phyloP scores from a whole-genome alignment of 352 stramenopile species.

The Globisporangium parvum region DNA sequence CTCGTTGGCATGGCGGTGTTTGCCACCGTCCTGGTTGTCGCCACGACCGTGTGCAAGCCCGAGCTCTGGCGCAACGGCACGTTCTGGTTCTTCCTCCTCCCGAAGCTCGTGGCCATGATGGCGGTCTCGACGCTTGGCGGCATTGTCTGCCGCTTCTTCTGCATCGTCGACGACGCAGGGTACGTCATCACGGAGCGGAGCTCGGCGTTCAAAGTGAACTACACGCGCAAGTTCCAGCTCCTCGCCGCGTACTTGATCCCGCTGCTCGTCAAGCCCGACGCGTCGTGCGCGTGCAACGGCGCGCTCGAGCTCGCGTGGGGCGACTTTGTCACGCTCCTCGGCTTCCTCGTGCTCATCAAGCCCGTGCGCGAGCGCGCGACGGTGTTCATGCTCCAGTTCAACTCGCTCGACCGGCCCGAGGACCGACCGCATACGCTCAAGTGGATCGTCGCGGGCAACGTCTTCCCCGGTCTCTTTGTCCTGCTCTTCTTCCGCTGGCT shows the following conservation, averaged over 20 bases:
- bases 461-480: constrained; percentile 76
- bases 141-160: constrained; percentile 79
- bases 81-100: constrained; percentile 80
- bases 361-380: constrained; percentile 70
- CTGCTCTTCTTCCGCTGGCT: constrained; percentile 86
- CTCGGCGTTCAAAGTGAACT: constrained; percentile 86
- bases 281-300: constrained; percentile 39
- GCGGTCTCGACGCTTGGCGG: constrained; percentile 66
- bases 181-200: constrained; percentile 83
- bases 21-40: constrained; percentile 28
- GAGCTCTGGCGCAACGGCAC: constrained; percentile 54
- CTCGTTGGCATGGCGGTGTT: constrained; percentile 58
- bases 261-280: constrained; percentile 63
- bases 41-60: constrained; percentile 56
- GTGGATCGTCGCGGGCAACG: constrained; percentile 79
- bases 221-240: constrained; percentile 79
- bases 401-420: constrained; percentile 79
- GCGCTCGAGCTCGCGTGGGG: constrained; percentile 68
- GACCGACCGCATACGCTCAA: constrained; percentile 73
- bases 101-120: constrained; percentile 82
- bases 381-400: constrained; percentile 88
- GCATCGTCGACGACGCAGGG: constrained; percentile 69
- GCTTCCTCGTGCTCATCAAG: constrained; percentile 82
- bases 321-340: constrained; percentile 76
- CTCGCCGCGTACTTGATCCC: constrained; percentile 78